Evolutionary conservation across 2,329 filamentous ascomycete genomes (phyloP).

Genomic region (Nigrospora oryzae): DNA sequence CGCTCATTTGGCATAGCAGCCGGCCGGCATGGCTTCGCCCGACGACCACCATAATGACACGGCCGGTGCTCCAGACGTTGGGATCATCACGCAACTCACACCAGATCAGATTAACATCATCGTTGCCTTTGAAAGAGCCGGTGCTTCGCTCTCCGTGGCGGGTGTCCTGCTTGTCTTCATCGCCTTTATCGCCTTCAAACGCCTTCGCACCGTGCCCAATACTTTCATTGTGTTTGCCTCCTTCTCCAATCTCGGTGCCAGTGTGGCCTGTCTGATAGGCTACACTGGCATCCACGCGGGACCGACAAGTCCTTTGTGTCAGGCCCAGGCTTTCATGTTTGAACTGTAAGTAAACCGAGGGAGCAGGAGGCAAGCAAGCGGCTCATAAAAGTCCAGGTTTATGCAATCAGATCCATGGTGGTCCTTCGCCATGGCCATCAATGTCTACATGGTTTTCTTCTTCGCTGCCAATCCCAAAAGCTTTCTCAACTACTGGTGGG

Average conservation of each 20-base stretch:
- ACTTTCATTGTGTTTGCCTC: slow-evolving; percentile 56
- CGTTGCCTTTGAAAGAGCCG: slow-evolving; percentile 41
- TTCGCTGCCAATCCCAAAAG: slow-evolving; percentile 53
- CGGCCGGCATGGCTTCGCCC: too few species aligned
- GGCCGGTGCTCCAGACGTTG: slow-evolving; percentile 2
- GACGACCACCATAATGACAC: background rate
- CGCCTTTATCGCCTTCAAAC: slow-evolving; percentile 40
- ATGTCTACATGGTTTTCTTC: slow-evolving; percentile 66
- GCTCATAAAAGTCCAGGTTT: slow-evolving; percentile 44
- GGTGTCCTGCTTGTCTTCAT: slow-evolving; percentile 43
- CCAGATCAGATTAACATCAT: slow-evolving; percentile 29
- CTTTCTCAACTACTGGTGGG: slow-evolving; percentile 64
- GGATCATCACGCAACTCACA: slow-evolving; percentile 5
- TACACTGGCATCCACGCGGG: slow-evolving; percentile 52
- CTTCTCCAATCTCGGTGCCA: slow-evolving; percentile 50
- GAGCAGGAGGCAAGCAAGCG: background rate
- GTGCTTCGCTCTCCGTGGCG: slow-evolving; percentile 43
- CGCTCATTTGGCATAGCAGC: too few species aligned
- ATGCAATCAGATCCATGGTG: slow-evolving; percentile 70
- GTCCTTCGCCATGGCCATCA: slow-evolving; percentile 76
- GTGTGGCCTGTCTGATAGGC: slow-evolving; percentile 62
- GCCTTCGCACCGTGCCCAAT: slow-evolving; percentile 50
- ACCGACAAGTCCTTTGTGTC: slow-evolving; percentile 48
- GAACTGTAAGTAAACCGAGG: slow-evolving; percentile 48
- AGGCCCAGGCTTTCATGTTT: slow-evolving; percentile 51